A percentile compares a stretch with the other conserved stretches of the same genome.
These are phyloP conservation scores for Cercospora nicotianae DNA, from an alignment of 2,329 filamentous ascomycete species.

Conservation along the genomic window DNA sequence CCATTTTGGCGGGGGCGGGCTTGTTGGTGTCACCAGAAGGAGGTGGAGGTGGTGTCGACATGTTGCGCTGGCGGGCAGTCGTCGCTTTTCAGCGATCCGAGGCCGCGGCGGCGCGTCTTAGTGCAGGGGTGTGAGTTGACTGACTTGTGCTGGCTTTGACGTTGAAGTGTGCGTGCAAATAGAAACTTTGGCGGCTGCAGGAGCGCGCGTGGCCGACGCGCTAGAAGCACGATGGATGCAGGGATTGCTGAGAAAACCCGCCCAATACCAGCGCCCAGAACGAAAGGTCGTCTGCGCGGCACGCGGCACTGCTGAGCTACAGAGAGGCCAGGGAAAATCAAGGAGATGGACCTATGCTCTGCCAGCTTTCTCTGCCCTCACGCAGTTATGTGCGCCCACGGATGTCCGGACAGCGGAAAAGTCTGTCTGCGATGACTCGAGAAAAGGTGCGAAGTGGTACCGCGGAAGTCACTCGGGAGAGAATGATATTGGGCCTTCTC, in stretches of 20 bases:
- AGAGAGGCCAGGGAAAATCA: neutral
- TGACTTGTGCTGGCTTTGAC: neutral
- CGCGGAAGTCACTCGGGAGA: neutral
- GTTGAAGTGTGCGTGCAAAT: neutral
- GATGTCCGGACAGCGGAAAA: neutral
- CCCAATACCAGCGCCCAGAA: neutral
- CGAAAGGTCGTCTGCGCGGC: neutral
- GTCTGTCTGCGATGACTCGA: neutral
- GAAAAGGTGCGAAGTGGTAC: neutral
- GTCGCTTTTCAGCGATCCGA: neutral
- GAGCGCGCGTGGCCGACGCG: neutral
- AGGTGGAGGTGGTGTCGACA: neutral
- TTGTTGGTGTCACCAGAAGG: slow-evolving; percentile 1
- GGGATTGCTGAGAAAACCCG: neutral
- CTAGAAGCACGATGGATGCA: neutral
- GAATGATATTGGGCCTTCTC: neutral
- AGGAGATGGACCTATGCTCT: neutral
- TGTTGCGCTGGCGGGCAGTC: neutral
- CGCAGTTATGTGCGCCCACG: neutral
- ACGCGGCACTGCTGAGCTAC: neutral
- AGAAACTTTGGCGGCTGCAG: neutral
- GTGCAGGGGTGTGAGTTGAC: neutral
- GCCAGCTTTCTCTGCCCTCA: neutral
- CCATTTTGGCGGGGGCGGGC: slow-evolving; percentile 15
- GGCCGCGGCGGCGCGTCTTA: neutral